Percentiles rank a stretch among this genome's conserved stretches.
phyloP scores from a whole-genome alignment of 2,329 filamentous ascomycete species.

The Emergomyces orientalis region DNA sequence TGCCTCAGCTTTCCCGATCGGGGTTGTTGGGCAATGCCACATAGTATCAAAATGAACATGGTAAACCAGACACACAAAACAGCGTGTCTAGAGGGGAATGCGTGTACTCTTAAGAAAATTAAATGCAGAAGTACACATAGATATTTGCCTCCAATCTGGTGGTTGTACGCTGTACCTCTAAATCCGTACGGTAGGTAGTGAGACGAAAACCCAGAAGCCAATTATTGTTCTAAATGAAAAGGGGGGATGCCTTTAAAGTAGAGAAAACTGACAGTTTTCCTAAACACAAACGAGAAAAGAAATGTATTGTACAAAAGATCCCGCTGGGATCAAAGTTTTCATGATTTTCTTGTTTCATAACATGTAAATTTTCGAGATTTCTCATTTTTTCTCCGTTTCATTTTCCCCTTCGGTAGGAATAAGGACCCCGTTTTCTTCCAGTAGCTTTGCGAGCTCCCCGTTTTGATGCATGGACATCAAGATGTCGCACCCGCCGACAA shows the following conservation, averaged over 20 bases:
- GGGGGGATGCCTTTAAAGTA: neutral
- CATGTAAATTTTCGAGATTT: neutral
- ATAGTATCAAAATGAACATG: neutral
- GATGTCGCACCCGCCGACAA: constrained; percentile 96
- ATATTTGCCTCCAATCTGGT: neutral
- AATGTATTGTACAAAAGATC: constrained; percentile 1
- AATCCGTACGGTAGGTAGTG: neutral
- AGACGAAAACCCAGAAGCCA: neutral
- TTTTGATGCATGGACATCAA: constrained; percentile 95
- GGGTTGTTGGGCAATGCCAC: too few relatives aligned
- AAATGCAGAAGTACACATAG: neutral
- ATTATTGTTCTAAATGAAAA: neutral
- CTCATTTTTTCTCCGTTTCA: neutral
- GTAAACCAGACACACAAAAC: neutral
- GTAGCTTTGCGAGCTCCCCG: constrained; percentile 79
- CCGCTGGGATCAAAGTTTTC: neutral
- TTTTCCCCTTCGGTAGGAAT: constrained; percentile 47
- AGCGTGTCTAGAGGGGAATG: neutral
- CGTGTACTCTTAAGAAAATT: neutral
- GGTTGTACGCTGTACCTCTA: neutral
- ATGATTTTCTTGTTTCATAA: neutral
- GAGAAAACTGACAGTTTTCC: neutral
- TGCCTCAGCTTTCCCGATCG: neutral
- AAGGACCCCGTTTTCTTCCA: constrained; percentile 87
- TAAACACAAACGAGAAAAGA: neutral